Evolutionary conservation across 345 rosid species (phyloP), one percentile per base, ranked within the genome.

Genomic region (Bruguiera sexangula): DNA sequence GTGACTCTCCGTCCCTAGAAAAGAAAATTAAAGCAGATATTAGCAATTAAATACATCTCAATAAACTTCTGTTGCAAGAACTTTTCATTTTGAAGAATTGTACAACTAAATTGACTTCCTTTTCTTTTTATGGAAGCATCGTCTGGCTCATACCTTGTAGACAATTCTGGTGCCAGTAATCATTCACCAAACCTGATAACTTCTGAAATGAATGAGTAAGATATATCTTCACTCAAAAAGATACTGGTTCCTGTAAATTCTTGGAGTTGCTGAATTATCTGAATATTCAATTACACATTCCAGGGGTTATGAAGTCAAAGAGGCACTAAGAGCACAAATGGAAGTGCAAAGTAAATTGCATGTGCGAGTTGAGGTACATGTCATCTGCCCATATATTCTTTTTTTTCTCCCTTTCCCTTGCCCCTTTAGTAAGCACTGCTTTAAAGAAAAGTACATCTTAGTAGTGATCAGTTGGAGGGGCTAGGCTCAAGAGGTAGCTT

Each of bases 291-390:
- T 71, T 24, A 63, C 48, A 64, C 65, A 16, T 65, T 24, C 46
- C 67, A 87, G 92, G 77, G 87, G 84, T 58, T 85, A 80, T 73
- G 89, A 84, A 82, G 92, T 85, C 64, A 84, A 84, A 78, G 89
- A 87, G 77, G 92, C 92, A 64, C 73, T 81, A 77, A 84, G 92
- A 67, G 86, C 81, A 54, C 94, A 92, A 71, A 89, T 92, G 91
- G 97, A 92, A 81, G 88, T 89, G 69, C 85, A 92, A 74, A 89
- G 92, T 75, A 89, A 85, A 77, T 75, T 89, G 63, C 93, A 89
- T 77, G 81, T 88, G 80, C 92, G 82, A 82, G 92, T 86, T 50
- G 96, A 88, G 91, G 87, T 88, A 67, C 70, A 39, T 56, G 65
- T 36, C 50, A 43, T 64, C 63, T 24, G 22, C 32, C 29, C 26